Percentiles rank a stretch among this genome's conserved stretches.
These are phyloP conservation scores for Trichosporon sp. DNA, from an alignment of 1,284 basidiomycete genomes.

Conservation along the genomic window DNA sequence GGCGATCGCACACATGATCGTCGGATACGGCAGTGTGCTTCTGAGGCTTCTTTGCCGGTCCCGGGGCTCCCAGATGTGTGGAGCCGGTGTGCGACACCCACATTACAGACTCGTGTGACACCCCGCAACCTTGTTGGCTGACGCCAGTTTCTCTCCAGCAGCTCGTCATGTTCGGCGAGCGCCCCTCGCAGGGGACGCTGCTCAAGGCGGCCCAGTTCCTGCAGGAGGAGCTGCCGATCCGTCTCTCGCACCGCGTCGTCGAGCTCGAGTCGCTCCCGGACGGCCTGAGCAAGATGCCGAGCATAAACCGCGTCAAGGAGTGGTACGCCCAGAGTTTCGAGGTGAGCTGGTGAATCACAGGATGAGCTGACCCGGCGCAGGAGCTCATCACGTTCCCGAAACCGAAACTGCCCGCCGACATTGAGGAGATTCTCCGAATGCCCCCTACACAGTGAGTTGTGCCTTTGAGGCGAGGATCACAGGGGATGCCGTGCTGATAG, in stretches of 20 bases:
- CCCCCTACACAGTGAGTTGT: slow-evolving; percentile 55
- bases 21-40: not conserved
- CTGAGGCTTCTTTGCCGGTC: not conserved
- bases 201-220: slow-evolving; percentile 82
- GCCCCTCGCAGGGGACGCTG: slow-evolving; percentile 80
- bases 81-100: not conserved
- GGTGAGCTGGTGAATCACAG: slow-evolving; percentile 61
- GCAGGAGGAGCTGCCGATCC: slow-evolving; percentile 77
- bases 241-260: slow-evolving; percentile 92
- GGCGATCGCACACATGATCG: slow-evolving; percentile 9
- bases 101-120: not conserved
- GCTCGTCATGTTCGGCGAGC: slow-evolving; percentile 85
- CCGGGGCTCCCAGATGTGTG: not conserved
- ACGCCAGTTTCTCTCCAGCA: slow-evolving; percentile 80
- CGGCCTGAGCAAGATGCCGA: slow-evolving; percentile 86
- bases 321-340: slow-evolving; percentile 99
- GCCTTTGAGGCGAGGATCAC: too few relatives aligned
- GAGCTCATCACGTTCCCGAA: slow-evolving; percentile 83
- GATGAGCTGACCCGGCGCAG: slow-evolving; percentile 58
- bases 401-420: slow-evolving; percentile 67
- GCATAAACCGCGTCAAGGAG: slow-evolving; percentile 92
- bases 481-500: not conserved
- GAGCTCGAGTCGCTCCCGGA: slow-evolving; percentile 95
- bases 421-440: slow-evolving; percentile 69
- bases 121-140: slow-evolving; percentile 19